phyloP scores from a whole-genome alignment of 2,329 filamentous ascomycete species.

The Colletotrichum agaves region DNA sequence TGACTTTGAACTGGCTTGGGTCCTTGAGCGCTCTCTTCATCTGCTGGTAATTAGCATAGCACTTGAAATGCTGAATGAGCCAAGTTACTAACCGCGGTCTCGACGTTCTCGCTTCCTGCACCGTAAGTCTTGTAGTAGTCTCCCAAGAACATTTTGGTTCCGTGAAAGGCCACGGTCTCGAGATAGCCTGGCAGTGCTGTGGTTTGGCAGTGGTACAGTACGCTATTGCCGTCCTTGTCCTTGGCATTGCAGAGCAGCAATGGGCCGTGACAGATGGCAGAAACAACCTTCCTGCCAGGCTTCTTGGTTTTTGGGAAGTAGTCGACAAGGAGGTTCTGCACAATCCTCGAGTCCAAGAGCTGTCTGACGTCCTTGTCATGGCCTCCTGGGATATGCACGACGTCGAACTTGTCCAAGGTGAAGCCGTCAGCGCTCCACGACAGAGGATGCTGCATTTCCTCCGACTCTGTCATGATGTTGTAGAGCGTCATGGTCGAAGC shows the following conservation, averaged over 20 bases:
- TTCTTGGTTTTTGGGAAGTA: constrained; percentile 61
- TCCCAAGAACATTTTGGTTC: constrained; percentile 59
- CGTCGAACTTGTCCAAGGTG: constrained; percentile 55
- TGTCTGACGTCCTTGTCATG: constrained; percentile 64
- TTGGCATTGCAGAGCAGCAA: constrained; percentile 59
- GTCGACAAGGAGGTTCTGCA: constrained; percentile 55
- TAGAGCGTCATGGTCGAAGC: constrained; percentile 54
- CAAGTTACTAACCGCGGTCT: constrained; percentile 53
- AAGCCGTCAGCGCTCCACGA: constrained; percentile 58
- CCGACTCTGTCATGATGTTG: constrained; percentile 53
- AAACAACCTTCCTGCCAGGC: constrained; percentile 55
- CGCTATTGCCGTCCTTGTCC: constrained; percentile 53
- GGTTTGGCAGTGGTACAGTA: constrained; percentile 58
- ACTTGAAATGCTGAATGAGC: background rate
- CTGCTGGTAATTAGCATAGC: constrained; percentile 41
- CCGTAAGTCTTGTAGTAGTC: constrained; percentile 69
- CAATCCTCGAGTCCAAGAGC: constrained; percentile 58
- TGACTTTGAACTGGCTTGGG: constrained; percentile 57
- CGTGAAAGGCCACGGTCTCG: constrained; percentile 61
- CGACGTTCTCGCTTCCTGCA: constrained; percentile 59
- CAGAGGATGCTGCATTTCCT: constrained; percentile 54
- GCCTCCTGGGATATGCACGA: constrained; percentile 63
- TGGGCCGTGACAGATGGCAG: constrained; percentile 64
- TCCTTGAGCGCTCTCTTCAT: constrained; percentile 55
- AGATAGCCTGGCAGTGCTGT: constrained; percentile 61